Evolutionary conservation across 2,329 filamentous ascomycete species (phyloP).

Genomic region (Microascus cirrosus): DNA sequence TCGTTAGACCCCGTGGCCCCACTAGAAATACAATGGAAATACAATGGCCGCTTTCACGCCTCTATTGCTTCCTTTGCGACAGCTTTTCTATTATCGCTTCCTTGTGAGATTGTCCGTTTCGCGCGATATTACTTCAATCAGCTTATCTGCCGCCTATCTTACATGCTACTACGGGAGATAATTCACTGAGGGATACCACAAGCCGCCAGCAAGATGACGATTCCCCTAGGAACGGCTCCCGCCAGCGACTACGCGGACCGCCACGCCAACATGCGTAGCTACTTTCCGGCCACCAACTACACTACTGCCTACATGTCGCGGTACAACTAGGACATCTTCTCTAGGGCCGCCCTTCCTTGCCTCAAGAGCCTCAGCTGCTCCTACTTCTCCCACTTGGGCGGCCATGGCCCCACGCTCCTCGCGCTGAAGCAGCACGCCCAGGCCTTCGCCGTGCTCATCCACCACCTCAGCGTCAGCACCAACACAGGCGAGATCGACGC

Average conservation of each 20-base stretch:
- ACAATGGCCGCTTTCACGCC: neutral
- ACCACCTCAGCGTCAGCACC: conserved; percentile 28
- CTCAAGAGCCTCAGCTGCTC: conserved; percentile 40
- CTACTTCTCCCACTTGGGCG: conserved; percentile 39
- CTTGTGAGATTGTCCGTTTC: neutral
- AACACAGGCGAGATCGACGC: conserved; percentile 16
- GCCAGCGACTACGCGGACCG: neutral
- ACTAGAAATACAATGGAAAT: neutral
- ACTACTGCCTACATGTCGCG: conserved; percentile 15
- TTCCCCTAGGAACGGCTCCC: neutral
- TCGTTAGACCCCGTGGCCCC: neutral
- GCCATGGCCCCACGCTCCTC: conserved; percentile 39
- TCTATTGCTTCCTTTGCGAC: neutral
- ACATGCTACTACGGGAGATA: no score
- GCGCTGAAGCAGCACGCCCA: conserved; percentile 50
- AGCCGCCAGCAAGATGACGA: neutral
- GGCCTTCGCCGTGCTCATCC: conserved; percentile 41
- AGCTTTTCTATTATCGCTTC: neutral
- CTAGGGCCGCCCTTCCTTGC: conserved; percentile 11
- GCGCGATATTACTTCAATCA: neutral
- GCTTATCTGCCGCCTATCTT: neutral
- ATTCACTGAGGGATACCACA: neutral
- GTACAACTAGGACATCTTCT: conserved; percentile 11
- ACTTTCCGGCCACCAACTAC: conserved; percentile 15
- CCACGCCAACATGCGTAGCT: neutral